Percentiles rank a stretch among this genome's conserved stretches.
Conservation (phyloP, 495 filamentous ascomycete species). For the Penicillium dipodomyicola region DNA sequence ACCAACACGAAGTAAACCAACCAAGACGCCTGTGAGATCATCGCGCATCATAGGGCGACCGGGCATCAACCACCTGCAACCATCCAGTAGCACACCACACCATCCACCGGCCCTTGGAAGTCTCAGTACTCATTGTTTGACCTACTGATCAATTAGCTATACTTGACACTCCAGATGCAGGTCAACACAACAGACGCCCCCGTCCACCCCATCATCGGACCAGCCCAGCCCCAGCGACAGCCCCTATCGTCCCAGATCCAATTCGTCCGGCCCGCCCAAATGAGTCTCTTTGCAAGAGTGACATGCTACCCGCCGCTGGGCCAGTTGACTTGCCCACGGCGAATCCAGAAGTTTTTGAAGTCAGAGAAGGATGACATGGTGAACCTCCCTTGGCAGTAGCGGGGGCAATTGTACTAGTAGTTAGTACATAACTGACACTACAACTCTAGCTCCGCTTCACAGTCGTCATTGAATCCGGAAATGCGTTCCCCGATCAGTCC, state of each 20-base stretch:
- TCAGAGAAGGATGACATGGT: conserved; percentile 34
- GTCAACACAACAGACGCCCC: conserved; percentile 20
- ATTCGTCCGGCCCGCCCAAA: conserved; percentile 45
- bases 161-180: too few species aligned
- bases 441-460: conserved; percentile 57
- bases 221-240: conserved; percentile 14
- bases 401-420: not conserved
- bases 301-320: conserved; percentile 65
- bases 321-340: conserved; percentile 58
- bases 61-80: too few species aligned
- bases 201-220: conserved; percentile 29
- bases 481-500: conserved; percentile 48
- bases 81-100: too few species aligned
- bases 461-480: conserved; percentile 69
- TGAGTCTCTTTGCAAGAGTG: conserved; percentile 50
- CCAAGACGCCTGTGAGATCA: too few species aligned
- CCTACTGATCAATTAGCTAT: too few species aligned
- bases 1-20: too few species aligned
- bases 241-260: conserved; percentile 21
- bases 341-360: conserved; percentile 25
- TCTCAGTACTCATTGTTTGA: too few species aligned
- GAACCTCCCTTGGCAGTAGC: too few species aligned
- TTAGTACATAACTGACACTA: conserved; percentile 1
- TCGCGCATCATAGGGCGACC: too few species aligned
- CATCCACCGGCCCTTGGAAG: too few species aligned